Evolutionary conservation across 1,284 basidiomycete species (phyloP).

Genomic region (Wallemia hederae): DNA sequence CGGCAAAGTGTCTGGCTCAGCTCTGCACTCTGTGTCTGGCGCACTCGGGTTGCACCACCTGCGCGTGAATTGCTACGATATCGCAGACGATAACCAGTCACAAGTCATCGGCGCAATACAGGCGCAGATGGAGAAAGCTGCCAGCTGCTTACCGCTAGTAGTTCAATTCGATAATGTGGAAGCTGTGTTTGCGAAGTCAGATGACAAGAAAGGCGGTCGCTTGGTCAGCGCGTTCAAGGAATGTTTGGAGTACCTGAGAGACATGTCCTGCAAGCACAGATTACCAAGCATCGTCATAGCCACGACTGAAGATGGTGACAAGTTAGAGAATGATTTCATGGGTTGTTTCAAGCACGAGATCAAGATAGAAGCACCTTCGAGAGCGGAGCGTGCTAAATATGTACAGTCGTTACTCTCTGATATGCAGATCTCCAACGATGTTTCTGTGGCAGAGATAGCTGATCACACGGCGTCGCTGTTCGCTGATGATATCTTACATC

Average conservation of each 20-base stretch:
- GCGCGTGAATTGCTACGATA: slow-evolving; percentile 58
- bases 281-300: slow-evolving; percentile 44
- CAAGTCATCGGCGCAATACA: slow-evolving; percentile 50
- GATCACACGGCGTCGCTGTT: slow-evolving; percentile 75
- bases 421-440: slow-evolving; percentile 36
- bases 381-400: slow-evolving; percentile 38
- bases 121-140: slow-evolving; percentile 49
- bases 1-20: not conserved
- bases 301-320: slow-evolving; percentile 38
- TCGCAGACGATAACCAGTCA: slow-evolving; percentile 47
- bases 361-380: slow-evolving; percentile 49
- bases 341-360: slow-evolving; percentile 71
- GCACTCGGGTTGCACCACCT: not conserved
- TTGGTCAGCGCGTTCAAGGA: slow-evolving; percentile 34
- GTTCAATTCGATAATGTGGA: slow-evolving; percentile 1
- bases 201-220: slow-evolving; percentile 23
- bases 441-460: slow-evolving; percentile 40
- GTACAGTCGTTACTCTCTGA: slow-evolving; percentile 24
- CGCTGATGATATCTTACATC: slow-evolving; percentile 46
- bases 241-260: slow-evolving; percentile 26
- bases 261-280: slow-evolving; percentile 26
- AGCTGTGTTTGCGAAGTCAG: slow-evolving; percentile 7
- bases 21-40: not conserved
- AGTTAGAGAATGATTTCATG: slow-evolving; percentile 34
- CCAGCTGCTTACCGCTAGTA: slow-evolving; percentile 33